Evolutionary conservation across 1,139 yeast species (phyloP).

Genomic region (Sugiyamaella paludigena): DNA sequence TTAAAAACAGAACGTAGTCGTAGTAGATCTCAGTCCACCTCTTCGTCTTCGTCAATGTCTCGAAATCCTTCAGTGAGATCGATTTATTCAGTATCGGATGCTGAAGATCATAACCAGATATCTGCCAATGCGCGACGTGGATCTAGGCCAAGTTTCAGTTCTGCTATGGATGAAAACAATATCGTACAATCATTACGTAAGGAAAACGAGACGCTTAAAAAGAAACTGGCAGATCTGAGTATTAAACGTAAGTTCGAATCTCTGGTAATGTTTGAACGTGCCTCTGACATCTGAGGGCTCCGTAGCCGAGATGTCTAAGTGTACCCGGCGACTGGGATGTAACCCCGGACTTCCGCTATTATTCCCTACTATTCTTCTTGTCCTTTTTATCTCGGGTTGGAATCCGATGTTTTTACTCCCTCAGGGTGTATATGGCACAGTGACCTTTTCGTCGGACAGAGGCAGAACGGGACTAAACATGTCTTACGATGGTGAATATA

Average conservation of each 20-base stretch:
- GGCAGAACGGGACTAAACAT: too few species aligned
- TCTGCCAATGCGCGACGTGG: conserved; percentile 12
- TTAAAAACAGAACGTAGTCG: conserved; percentile 33
- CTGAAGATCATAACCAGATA: conserved; percentile 25
- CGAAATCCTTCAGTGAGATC: conserved; percentile 34
- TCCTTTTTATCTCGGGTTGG: too few species aligned
- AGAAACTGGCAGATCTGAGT: conserved; percentile 35
- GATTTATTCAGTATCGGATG: conserved; percentile 28
- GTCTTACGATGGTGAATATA: too few species aligned
- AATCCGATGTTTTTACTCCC: too few species aligned
- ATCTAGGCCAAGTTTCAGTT: conserved; percentile 26
- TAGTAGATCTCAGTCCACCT: conserved; percentile 33
- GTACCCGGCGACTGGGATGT: too few species aligned
- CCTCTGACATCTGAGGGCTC: too few species aligned
- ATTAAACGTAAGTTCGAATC: conserved; percentile 26
- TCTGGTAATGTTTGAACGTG: background rate
- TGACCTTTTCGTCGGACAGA: too few species aligned
- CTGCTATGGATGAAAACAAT: conserved; percentile 24
- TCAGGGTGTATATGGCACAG: too few species aligned
- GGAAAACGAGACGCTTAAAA: conserved; percentile 36
- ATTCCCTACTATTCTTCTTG: too few species aligned
- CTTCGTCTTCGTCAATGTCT: conserved; percentile 34
- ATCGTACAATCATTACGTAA: conserved; percentile 27
- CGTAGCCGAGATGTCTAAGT: too few species aligned
- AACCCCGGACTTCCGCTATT: too few species aligned